Evolutionary conservation across 768 basidiomycete species (phyloP).

Genomic region (Boletellus sp.): DNA sequence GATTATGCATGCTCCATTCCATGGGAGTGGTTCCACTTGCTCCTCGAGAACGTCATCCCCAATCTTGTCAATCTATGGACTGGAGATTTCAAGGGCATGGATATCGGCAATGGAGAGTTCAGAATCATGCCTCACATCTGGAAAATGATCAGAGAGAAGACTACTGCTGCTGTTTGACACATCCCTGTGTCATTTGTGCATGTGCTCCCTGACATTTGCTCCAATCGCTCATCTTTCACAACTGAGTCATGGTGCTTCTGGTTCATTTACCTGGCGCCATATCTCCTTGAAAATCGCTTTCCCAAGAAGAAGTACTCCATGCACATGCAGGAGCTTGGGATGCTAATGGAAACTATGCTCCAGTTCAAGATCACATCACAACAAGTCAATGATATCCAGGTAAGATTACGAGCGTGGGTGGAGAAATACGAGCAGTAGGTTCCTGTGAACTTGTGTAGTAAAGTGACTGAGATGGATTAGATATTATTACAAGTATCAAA

Average conservation of each 20-base stretch:
- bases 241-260: conserved; percentile 23
- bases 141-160: conserved; percentile 40
- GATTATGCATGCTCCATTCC: conserved; percentile 40
- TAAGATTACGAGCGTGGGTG: not conserved
- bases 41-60: conserved; percentile 42
- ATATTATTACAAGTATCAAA: not conserved
- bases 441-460: too few species aligned
- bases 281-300: conserved; percentile 8
- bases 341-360: conserved; percentile 5
- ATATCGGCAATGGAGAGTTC: conserved; percentile 29
- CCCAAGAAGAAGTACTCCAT: conserved; percentile 10
- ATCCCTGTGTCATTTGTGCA: conserved; percentile 31
- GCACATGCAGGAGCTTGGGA: conserved; percentile 5
- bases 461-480: not conserved
- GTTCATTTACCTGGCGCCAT: conserved; percentile 17
- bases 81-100: conserved; percentile 39
- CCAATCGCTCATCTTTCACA: conserved; percentile 1
- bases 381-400: conserved; percentile 1
- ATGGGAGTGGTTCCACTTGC: conserved; percentile 49
- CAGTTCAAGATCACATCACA: not conserved
- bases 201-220: conserved; percentile 33
- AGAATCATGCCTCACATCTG: conserved; percentile 31
- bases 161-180: conserved; percentile 13
- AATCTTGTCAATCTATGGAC: conserved; percentile 42
- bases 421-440: conserved; percentile 5